A percentile compares a stretch with the other conserved stretches of the same genome.
phyloP scores from a whole-genome alignment of 305 asterid genomes.

The Solanum hybrid region DNA sequence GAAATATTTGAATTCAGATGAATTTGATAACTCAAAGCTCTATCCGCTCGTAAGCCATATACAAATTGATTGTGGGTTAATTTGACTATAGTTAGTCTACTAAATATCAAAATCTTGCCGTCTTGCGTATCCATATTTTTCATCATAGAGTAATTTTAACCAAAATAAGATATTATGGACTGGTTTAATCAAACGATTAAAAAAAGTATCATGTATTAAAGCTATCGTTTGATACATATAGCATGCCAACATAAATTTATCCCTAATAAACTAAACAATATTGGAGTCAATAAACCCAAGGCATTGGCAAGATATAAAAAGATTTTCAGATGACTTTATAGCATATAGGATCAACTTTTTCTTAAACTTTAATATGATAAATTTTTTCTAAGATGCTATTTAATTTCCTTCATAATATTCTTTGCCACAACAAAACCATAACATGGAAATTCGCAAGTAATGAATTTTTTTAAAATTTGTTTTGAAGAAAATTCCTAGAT shows the following conservation, averaged over 20 bases:
- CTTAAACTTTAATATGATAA: neutral
- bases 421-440: neutral
- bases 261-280: neutral
- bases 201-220: neutral
- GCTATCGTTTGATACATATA: neutral
- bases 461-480: too few species aligned
- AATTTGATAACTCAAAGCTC: neutral
- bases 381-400: neutral
- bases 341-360: neutral
- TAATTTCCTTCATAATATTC: neutral
- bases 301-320: neutral
- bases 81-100: neutral
- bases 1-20: neutral
- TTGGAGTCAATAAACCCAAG: neutral
- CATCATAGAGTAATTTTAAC: neutral
- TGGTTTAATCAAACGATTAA: neutral
- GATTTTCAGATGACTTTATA: neutral
- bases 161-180: neutral
- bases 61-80: neutral
- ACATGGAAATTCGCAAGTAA: too few species aligned
- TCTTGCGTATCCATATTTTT: neutral
- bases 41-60: neutral
- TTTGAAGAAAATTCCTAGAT: too few species aligned
- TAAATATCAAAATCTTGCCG: neutral
- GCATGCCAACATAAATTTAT: neutral